phyloP scores from a whole-genome alignment of 139 green algal species.

The Dunaliella sp. region DNA sequence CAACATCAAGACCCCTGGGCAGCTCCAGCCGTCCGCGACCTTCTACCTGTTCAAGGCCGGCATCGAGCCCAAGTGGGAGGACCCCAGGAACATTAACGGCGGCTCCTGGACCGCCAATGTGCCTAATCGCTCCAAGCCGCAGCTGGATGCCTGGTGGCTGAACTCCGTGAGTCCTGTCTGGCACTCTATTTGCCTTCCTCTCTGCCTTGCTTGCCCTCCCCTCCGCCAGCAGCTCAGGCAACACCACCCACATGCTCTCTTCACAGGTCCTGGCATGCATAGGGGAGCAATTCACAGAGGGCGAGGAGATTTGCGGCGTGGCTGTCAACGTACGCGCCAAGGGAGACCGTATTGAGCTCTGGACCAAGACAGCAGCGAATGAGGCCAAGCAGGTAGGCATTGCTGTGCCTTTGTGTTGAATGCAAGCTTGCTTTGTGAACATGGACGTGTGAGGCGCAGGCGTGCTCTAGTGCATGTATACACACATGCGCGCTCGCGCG shows the following conservation, averaged over 20 bases:
- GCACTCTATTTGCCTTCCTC: too few species aligned
- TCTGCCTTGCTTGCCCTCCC: too few species aligned
- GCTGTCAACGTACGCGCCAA: conserved; percentile 89
- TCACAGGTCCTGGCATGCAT: conserved; percentile 94
- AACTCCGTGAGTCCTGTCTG: conserved; percentile 65
- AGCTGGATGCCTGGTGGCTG: conserved; percentile 93
- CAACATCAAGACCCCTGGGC: conserved; percentile 93
- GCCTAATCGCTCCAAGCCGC: conserved; percentile 45
- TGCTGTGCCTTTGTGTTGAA: not conserved
- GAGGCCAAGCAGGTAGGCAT: conserved; percentile 71
- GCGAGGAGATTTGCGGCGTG: conserved; percentile 93
- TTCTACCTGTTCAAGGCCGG: conserved; percentile 97
- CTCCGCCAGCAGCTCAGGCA: too few species aligned
- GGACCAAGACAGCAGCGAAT: conserved; percentile 91
- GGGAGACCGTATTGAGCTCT: conserved; percentile 87
- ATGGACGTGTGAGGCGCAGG: too few species aligned
- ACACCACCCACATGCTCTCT: too few species aligned
- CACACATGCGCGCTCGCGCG: not conserved
- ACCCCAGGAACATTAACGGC: conserved; percentile 80
- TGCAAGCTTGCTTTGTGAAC: not conserved
- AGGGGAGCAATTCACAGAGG: conserved; percentile 96
- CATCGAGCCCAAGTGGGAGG: conserved; percentile 99
- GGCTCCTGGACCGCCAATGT: conserved; percentile 91
- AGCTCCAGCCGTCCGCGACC: conserved; percentile 80
- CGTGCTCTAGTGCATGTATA: not conserved